A percentile compares a stretch with the other conserved stretches of the same genome.
Evolutionary conservation across 2,329 filamentous ascomycete genomes (phyloP).

Genomic region (Trichoderma hamatum): DNA sequence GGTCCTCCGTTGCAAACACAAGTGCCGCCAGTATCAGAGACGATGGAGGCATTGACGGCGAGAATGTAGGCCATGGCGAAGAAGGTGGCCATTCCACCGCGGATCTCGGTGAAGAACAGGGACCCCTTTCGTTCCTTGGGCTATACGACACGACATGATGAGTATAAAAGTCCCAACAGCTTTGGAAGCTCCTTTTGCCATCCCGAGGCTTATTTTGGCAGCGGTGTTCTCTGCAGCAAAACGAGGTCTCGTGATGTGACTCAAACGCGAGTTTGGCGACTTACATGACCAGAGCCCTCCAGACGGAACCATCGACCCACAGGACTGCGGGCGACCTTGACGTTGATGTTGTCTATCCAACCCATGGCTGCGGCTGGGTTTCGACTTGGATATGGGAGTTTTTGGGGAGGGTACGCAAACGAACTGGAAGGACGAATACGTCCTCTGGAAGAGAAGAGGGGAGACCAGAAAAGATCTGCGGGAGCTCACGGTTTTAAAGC

Average conservation of each 20-base stretch:
- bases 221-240: neutral
- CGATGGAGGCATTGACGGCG: slow-evolving; percentile 56
- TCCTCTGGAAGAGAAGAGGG: neutral
- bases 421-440: slow-evolving; percentile 15
- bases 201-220: neutral
- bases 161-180: neutral
- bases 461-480: neutral
- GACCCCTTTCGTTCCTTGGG: slow-evolving; percentile 72
- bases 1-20: slow-evolving; percentile 67
- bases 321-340: slow-evolving; percentile 62
- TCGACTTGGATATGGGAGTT: neutral
- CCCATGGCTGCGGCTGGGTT: slow-evolving; percentile 41
- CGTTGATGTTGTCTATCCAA: slow-evolving; percentile 56
- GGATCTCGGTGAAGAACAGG: slow-evolving; percentile 80
- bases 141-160: slow-evolving; percentile 42
- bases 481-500: slow-evolving; percentile 10
- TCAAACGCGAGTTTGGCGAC: slow-evolving; percentile 38
- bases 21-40: slow-evolving; percentile 70
- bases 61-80: slow-evolving; percentile 64
- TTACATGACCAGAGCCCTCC: slow-evolving; percentile 80
- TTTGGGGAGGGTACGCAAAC: neutral
- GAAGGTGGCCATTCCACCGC: slow-evolving; percentile 80
- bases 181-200: neutral
- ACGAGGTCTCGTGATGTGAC: slow-evolving; percentile 4
- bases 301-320: slow-evolving; percentile 77